These are phyloP conservation scores for Ammopiptanthus mongolicus DNA, from an alignment of 306 rosid genomes.

Conservation along the genomic window DNA sequence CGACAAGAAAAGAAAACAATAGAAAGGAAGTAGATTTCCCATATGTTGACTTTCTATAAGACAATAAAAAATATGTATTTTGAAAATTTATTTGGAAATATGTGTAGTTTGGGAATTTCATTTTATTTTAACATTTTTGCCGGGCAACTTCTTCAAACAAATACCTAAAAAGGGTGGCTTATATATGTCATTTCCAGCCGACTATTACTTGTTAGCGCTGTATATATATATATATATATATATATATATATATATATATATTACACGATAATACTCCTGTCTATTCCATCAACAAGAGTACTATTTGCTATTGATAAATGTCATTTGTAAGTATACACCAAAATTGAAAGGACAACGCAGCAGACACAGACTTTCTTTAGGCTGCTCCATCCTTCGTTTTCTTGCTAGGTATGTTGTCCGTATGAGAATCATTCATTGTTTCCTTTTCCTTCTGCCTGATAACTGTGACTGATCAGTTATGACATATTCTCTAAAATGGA, in stretches of 20 bases:
- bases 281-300: not conserved
- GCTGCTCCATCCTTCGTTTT: not conserved
- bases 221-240: not conserved
- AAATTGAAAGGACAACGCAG: not conserved
- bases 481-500: not conserved
- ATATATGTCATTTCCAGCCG: constrained; percentile 11
- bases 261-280: not conserved
- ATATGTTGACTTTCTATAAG: no score
- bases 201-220: not conserved
- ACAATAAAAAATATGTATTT: no score
- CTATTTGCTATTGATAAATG: not conserved
- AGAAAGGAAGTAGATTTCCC: no score
- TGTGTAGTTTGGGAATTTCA: no score
- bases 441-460: not conserved
- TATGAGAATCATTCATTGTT: not conserved
- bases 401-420: constrained; percentile 2
- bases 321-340: not conserved
- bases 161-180: not conserved
- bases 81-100: no score
- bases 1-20: no score
- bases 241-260: not conserved
- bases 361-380: not conserved
- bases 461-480: not conserved
- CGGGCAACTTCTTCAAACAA: not conserved
- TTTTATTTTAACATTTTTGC: no score